Percentiles rank a stretch among this genome's conserved stretches.
Evolutionary conservation across 2,329 filamentous ascomycete species (phyloP).

Genomic region (Sporothrix curviconia): DNA sequence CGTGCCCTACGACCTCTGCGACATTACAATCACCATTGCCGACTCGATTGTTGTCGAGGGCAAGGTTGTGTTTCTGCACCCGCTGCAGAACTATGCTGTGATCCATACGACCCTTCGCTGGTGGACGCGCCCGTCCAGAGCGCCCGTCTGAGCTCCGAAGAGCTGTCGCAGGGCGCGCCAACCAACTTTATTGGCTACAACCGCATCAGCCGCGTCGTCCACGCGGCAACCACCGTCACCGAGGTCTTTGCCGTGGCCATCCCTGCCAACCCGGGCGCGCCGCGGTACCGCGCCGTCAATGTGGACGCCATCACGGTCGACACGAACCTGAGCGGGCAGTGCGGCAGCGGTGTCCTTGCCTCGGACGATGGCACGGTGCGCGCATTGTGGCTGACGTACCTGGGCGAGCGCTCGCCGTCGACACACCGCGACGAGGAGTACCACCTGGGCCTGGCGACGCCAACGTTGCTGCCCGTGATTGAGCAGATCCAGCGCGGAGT

Average conservation of each 20-base stretch:
- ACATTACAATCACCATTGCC: slow-evolving; percentile 92
- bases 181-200: slow-evolving; percentile 99
- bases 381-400: slow-evolving; percentile 92
- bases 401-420: slow-evolving; percentile 76
- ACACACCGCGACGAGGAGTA: slow-evolving; percentile 91
- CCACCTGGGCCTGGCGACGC: slow-evolving; percentile 84
- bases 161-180: slow-evolving; percentile 85
- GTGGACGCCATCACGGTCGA: slow-evolving; percentile 96
- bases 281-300: slow-evolving; percentile 89
- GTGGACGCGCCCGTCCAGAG: slow-evolving; percentile 92
- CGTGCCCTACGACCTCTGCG: slow-evolving; percentile 92
- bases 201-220: slow-evolving; percentile 85
- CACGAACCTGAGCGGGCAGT: slow-evolving; percentile 82
- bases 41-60: slow-evolving; percentile 93
- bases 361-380: slow-evolving; percentile 87
- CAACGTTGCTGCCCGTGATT: slow-evolving; percentile 82
- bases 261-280: slow-evolving; percentile 84
- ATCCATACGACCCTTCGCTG: slow-evolving; percentile 89
- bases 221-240: slow-evolving; percentile 89
- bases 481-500: slow-evolving; percentile 74
- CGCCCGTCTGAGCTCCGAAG: slow-evolving; percentile 71
- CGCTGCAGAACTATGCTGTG: slow-evolving; percentile 92
- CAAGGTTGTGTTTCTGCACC: slow-evolving; percentile 92
- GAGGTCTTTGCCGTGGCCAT: slow-evolving; percentile 97
- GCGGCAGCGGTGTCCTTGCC: slow-evolving; percentile 87